Evolutionary conservation across 2,329 filamentous ascomycete genomes (phyloP).

Genomic region (Microsporum ferrugineum): DNA sequence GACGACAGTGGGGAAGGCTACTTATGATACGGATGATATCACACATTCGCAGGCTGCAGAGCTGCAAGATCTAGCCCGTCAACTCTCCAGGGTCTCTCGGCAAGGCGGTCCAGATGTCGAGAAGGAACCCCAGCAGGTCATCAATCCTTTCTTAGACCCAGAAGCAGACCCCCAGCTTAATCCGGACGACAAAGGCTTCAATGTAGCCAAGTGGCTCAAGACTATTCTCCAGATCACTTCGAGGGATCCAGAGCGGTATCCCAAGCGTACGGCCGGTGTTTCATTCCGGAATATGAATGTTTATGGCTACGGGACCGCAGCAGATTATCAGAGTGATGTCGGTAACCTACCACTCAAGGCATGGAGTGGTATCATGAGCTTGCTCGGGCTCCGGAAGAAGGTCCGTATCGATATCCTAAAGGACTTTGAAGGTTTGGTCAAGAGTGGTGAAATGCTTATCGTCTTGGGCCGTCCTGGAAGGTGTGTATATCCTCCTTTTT

Average conservation of each 20-base stretch:
- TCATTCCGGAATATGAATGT: conserved; percentile 32
- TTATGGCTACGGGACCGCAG: conserved; percentile 29
- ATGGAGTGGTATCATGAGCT: conserved; percentile 18
- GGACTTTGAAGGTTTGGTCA: conserved; percentile 53
- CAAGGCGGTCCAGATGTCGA: conserved; percentile 12
- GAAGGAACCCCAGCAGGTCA: conserved; percentile 10
- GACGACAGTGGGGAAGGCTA: conserved; percentile 17
- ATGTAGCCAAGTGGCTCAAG: conserved; percentile 37
- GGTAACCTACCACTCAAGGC: conserved; percentile 33
- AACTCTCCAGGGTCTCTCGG: conserved; percentile 22
- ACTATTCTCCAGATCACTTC: conserved; percentile 34
- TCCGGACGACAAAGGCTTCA: conserved; percentile 36
- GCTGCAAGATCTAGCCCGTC: conserved; percentile 23
- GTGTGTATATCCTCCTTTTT: conserved; percentile 10
- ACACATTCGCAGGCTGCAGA: conserved; percentile 17
- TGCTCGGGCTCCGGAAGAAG: conserved; percentile 23
- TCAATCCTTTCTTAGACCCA: conserved; percentile 29
- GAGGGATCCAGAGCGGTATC: conserved; percentile 27
- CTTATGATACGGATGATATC: conserved; percentile 18
- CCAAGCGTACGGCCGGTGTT: conserved; percentile 30
- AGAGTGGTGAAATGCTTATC: conserved; percentile 46
- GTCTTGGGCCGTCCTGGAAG: conserved; percentile 43
- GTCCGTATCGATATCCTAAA: conserved; percentile 48
- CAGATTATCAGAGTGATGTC: conserved; percentile 37
- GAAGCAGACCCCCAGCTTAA: conserved; percentile 32